phyloP scores from a whole-genome alignment of 1,284 basidiomycete genomes.

The Sphagnurus paluster region DNA sequence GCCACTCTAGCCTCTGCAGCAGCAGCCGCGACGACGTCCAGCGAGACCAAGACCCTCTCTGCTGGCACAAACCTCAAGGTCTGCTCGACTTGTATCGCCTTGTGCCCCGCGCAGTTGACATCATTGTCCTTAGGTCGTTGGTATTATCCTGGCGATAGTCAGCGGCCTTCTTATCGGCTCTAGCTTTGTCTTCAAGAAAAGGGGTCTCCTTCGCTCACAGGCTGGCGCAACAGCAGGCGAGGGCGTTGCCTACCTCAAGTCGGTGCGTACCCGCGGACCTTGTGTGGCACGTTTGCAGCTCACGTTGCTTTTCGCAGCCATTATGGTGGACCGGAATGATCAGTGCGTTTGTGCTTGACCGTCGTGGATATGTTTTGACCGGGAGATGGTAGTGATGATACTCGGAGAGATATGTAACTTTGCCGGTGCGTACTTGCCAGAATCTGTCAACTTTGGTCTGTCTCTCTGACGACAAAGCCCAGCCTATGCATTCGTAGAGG shows the following conservation, averaged over 20 bases:
- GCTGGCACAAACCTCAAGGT: constrained; percentile 48
- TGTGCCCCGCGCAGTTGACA: constrained; percentile 4
- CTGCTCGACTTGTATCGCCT: constrained; percentile 4
- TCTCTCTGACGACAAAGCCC: constrained; percentile 23
- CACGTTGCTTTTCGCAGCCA: constrained; percentile 36
- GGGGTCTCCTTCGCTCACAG: constrained; percentile 76
- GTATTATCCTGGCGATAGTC: constrained; percentile 79
- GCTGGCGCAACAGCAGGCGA: constrained; percentile 78
- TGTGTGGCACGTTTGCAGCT: constrained; percentile 4
- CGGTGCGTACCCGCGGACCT: constrained; percentile 49
- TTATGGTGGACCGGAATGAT: constrained; percentile 90
- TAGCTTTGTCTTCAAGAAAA: constrained; percentile 98
- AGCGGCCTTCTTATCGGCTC: constrained; percentile 91
- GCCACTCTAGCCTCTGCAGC: constrained; percentile 34
- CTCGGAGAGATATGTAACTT: constrained; percentile 83
- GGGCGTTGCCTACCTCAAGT: constrained; percentile 94
- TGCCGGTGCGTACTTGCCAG: constrained; percentile 51
- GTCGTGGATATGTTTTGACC: constrained; percentile 6
- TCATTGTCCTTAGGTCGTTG: constrained; percentile 48
- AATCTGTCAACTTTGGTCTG: constrained; percentile 21
- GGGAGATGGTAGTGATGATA: constrained; percentile 66
- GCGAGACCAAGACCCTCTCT: constrained; percentile 28
- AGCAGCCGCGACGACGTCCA: constrained; percentile 33
- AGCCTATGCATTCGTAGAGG: constrained; percentile 90
- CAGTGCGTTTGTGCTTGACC: constrained; percentile 44